phyloP scores from a whole-genome alignment of 75 land plant genomes.

The Sequoiadendron giganteum region DNA sequence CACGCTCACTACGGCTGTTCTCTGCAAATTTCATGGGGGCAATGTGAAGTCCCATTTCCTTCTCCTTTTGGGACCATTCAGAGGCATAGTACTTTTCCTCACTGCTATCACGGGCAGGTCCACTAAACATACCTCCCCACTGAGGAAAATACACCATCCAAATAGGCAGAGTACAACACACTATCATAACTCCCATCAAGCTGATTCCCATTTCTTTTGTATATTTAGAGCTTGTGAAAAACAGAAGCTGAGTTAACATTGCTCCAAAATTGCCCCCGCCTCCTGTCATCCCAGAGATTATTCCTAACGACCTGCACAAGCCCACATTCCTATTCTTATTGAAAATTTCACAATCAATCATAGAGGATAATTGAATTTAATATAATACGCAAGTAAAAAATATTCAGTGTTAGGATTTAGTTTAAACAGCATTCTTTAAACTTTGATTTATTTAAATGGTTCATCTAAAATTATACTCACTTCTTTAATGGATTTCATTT shows the following conservation, averaged over 20 bases:
- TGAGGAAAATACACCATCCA: constrained; percentile 65
- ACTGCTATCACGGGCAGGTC: constrained; percentile 35
- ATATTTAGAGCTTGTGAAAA: constrained; percentile 58
- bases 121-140: constrained; percentile 76
- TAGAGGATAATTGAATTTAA: too few relatives aligned
- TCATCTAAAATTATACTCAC: too few relatives aligned
- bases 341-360: neutral
- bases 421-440: too few relatives aligned
- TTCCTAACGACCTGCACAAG: constrained; percentile 31
- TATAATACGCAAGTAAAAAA: too few relatives aligned
- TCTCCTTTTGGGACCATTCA: constrained; percentile 65
- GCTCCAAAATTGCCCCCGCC: constrained; percentile 77
- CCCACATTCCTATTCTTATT: neutral
- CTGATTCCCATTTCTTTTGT: constrained; percentile 48
- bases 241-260: constrained; percentile 59
- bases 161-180: constrained; percentile 50
- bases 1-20: constrained; percentile 62
- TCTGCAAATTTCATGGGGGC: constrained; percentile 66
- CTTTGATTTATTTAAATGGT: too few relatives aligned
- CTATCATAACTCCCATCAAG: constrained; percentile 62
- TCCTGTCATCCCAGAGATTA: constrained; percentile 76
- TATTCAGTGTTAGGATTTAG: too few relatives aligned
- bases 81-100: constrained; percentile 66
- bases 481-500: too few relatives aligned
- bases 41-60: constrained; percentile 45